phyloP scores from a whole-genome alignment of 2,329 filamentous ascomycete species.

The Sclerotinia minor region DNA sequence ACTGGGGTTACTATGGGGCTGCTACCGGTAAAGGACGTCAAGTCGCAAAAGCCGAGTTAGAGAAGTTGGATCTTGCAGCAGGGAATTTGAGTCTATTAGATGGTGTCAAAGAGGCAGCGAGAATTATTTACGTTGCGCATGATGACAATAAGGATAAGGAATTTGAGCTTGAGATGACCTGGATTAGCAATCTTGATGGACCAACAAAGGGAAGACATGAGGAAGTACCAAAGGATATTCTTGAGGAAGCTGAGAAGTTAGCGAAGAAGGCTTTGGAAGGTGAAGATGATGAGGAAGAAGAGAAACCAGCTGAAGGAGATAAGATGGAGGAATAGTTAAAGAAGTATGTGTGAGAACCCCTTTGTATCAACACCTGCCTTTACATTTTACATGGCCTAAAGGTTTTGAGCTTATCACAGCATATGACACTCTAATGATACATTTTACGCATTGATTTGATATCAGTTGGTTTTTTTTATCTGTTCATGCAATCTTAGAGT shows the following conservation, averaged over 20 bases:
- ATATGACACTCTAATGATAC: slow-evolving; percentile 26
- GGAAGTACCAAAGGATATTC: slow-evolving; percentile 86
- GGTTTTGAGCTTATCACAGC: slow-evolving; percentile 18
- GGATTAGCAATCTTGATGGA: slow-evolving; percentile 82
- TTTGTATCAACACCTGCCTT: slow-evolving; percentile 40
- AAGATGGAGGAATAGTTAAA: slow-evolving; percentile 82
- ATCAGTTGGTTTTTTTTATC: neutral
- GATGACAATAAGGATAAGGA: slow-evolving; percentile 99
- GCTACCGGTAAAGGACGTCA: slow-evolving; percentile 96
- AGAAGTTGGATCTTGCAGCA: slow-evolving; percentile 88
- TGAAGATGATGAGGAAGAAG: slow-evolving; percentile 79
- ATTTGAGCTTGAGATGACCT: slow-evolving; percentile 98
- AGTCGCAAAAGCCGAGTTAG: slow-evolving; percentile 94
- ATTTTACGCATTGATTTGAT: slow-evolving; percentile 14
- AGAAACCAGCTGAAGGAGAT: slow-evolving; percentile 62
- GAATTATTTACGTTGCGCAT: slow-evolving; percentile 96
- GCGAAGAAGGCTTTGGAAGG: slow-evolving; percentile 88
- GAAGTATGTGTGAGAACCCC: slow-evolving; percentile 31
- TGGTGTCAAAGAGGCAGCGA: slow-evolving; percentile 91
- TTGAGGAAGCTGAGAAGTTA: slow-evolving; percentile 88
- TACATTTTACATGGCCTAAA: slow-evolving; percentile 18
- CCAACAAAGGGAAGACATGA: slow-evolving; percentile 91
- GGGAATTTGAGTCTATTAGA: slow-evolving; percentile 77
- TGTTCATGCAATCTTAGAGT: neutral
- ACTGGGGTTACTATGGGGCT: slow-evolving; percentile 99